phyloP scores from a whole-genome alignment of 2,329 filamentous ascomycete species.

The Fusarium sp. region DNA sequence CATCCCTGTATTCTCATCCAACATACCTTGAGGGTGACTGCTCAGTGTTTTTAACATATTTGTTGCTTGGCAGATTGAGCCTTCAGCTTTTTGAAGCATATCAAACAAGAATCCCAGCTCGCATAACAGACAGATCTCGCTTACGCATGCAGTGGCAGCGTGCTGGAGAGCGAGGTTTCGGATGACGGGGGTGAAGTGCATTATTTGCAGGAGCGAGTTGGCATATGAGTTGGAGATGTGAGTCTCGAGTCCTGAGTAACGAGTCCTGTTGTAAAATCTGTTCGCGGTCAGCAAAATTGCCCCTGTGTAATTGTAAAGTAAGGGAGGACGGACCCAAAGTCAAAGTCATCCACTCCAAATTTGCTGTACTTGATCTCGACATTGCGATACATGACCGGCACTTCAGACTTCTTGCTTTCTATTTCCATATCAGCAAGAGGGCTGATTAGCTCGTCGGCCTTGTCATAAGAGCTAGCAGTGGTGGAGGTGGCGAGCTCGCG shows the following conservation, averaged over 20 bases:
- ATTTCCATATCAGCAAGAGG: constrained; percentile 78
- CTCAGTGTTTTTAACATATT: constrained; percentile 94
- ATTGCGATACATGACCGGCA: constrained; percentile 90
- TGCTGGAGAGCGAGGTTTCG: constrained; percentile 92
- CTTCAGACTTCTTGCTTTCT: constrained; percentile 83
- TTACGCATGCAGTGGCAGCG: constrained; percentile 86
- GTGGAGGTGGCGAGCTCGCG: constrained; percentile 72
- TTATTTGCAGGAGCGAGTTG: constrained; percentile 90
- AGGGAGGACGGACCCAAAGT: constrained; percentile 79
- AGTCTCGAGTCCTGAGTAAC: constrained; percentile 92
- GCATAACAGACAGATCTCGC: constrained; percentile 88
- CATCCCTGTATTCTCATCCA: neutral
- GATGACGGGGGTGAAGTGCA: constrained; percentile 90
- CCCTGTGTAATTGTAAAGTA: constrained; percentile 5
- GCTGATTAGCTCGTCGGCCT: constrained; percentile 71
- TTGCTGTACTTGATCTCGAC: constrained; percentile 99
- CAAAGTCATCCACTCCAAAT: constrained; percentile 99
- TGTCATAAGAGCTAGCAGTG: constrained; percentile 59
- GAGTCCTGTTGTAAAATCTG: constrained; percentile 95
- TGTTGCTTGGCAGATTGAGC: constrained; percentile 94
- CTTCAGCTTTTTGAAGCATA: constrained; percentile 96
- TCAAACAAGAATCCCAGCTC: constrained; percentile 97
- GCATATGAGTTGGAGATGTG: constrained; percentile 98
- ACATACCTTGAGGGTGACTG: constrained; percentile 80
- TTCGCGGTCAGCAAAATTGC: constrained; percentile 32